These are phyloP conservation scores for Camellia granthamiana DNA, from an alignment of 148 eudicot species.

Conservation along the genomic window DNA sequence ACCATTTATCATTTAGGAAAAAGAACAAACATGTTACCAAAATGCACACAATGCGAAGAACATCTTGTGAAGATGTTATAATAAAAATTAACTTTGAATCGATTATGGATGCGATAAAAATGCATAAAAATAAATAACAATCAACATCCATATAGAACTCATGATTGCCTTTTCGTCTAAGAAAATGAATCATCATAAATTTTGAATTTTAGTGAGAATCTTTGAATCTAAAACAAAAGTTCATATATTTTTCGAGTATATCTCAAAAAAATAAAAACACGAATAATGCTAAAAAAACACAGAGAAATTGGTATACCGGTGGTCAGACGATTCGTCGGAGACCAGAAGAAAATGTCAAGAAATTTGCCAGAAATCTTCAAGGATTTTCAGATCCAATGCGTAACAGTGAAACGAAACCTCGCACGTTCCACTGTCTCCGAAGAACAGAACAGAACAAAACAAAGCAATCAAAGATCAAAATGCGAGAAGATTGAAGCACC, in stretches of 20 bases:
- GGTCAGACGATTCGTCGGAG: not conserved
- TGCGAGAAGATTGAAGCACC: constrained; percentile 4
- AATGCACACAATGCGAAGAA: too few species aligned
- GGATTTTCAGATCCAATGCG: constrained; percentile 11
- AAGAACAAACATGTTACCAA: too few species aligned
- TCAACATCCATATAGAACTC: not conserved
- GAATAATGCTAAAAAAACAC: not conserved
- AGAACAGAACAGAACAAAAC: constrained; percentile 2
- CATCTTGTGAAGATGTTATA: too few species aligned
- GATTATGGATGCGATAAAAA: too few species aligned
- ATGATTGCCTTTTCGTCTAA: too few species aligned
- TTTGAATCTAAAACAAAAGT: not conserved
- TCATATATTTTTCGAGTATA: not conserved
- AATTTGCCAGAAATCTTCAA: not conserved
- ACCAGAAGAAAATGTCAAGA: too few species aligned
- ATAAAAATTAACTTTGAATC: too few species aligned
- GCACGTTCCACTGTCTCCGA: constrained; percentile 18
- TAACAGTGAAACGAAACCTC: not conserved
- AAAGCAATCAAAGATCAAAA: constrained; percentile 11
- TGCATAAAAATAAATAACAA: too few species aligned
- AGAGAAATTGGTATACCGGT: constrained; percentile 6
- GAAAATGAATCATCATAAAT: not conserved
- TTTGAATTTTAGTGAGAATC: not conserved
- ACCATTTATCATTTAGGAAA: too few species aligned
- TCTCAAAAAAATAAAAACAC: not conserved